phyloP scores from a whole-genome alignment of 129 eudicot genomes.

The Centella asiatica region DNA sequence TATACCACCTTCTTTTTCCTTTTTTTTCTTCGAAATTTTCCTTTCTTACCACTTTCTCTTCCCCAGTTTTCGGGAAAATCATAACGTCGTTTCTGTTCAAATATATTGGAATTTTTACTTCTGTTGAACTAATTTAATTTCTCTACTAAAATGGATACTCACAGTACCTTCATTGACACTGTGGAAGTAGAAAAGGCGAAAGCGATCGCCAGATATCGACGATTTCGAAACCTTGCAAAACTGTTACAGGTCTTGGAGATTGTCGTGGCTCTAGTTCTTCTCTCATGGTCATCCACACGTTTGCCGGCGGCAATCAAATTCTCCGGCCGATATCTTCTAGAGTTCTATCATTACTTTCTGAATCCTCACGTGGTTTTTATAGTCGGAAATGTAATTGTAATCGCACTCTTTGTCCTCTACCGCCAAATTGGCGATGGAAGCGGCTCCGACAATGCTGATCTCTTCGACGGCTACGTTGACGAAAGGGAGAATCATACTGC shows the following conservation, averaged over 20 bases:
- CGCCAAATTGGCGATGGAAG: constrained; percentile 32
- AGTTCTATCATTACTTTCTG: constrained; percentile 19
- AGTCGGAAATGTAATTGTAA: constrained; percentile 56
- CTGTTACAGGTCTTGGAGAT: constrained; percentile 33
- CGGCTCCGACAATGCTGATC: constrained; percentile 10
- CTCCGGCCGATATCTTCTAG: constrained; percentile 20
- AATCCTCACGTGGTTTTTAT: constrained; percentile 68
- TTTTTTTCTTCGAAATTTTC: too few species aligned
- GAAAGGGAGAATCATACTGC: constrained; percentile 5
- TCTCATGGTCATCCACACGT: constrained; percentile 61
- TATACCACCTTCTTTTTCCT: too few species aligned
- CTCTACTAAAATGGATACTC: constrained; percentile 8
- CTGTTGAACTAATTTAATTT: not conserved
- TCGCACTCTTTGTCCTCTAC: constrained; percentile 31
- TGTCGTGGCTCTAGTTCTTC: constrained; percentile 26
- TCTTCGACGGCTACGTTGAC: constrained; percentile 11
- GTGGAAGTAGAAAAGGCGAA: constrained; percentile 48
- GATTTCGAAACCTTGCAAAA: constrained; percentile 39
- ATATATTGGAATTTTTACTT: too few species aligned
- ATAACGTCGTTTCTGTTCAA: too few species aligned
- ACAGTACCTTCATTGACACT: constrained; percentile 14
- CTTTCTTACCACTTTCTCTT: too few species aligned
- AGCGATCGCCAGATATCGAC: constrained; percentile 52
- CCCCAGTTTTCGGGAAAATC: too few species aligned
- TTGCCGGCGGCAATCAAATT: constrained; percentile 23